phyloP scores from a whole-genome alignment of 169 alveolate genomes.

The Plasmodium knowlesi region DNA sequence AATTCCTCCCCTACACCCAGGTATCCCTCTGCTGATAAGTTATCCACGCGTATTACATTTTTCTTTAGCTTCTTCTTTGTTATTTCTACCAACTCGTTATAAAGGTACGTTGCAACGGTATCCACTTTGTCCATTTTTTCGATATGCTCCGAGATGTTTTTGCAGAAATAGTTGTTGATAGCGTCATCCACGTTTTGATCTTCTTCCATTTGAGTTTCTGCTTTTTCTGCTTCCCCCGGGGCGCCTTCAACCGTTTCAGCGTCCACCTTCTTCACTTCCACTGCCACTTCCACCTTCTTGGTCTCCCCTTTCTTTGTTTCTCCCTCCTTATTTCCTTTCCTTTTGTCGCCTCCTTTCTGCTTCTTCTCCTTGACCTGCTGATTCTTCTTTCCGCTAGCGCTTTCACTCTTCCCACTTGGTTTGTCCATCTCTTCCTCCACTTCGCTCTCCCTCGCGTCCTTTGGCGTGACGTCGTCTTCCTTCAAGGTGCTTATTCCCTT shows the following conservation, averaged over 20 bases:
- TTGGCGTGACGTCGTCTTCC: background rate
- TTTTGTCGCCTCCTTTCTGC: background rate
- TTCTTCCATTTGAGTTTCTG: background rate
- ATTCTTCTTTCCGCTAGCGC: background rate
- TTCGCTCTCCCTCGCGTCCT: background rate
- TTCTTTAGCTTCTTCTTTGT: conserved; percentile 60
- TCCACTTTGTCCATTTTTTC: conserved; percentile 41
- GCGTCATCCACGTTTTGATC: background rate
- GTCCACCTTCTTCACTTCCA: background rate
- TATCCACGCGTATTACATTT: conserved; percentile 30
- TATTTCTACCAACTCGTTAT: conserved; percentile 55
- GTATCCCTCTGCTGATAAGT: conserved; percentile 1
- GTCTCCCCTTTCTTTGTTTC: background rate
- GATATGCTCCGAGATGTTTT: conserved; percentile 37
- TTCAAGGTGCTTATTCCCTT: background rate
- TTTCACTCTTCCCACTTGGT: background rate
- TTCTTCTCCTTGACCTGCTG: background rate
- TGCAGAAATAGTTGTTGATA: conserved; percentile 41
- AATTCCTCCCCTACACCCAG: conserved; percentile 56
- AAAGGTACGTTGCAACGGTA: conserved; percentile 14
- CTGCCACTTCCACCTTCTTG: background rate
- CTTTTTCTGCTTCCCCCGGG: background rate
- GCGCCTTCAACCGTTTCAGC: background rate
- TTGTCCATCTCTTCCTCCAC: background rate
- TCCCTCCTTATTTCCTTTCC: background rate